Evolutionary conservation across 139 green algal species (phyloP), one percentile per base, ranked within the genome.

Genomic region (Chlorella sp.): DNA sequence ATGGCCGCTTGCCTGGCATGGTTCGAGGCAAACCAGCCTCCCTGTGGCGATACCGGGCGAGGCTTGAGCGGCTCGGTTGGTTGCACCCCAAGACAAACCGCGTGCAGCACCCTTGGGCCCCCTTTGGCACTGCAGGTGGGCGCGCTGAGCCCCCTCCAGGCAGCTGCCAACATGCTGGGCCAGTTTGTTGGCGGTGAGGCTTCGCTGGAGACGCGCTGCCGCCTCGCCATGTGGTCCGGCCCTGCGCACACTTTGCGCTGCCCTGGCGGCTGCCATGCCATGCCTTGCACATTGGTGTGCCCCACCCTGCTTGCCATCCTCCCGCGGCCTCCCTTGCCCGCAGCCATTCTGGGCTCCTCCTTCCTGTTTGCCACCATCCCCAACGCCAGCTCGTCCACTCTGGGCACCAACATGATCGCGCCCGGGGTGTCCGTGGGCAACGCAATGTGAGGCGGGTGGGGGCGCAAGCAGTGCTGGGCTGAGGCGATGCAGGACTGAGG

Each of bases 311-410:
- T 26, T 38, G 32, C 28, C 43, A 9, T 34, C 8, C 46, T 65
- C 14, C 73, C 38, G 6, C 30, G 22, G 14, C 51, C 51, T 16
- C 0, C 4, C 34, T 34, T 13, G 14, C 51, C 4, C 48, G 62
- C 86, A 90, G 75, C 82, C 67, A 90, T 90, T 48, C 62, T 90
- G 24, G 86, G 86, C 51, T 82, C 87, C 20, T 73, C 83, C 51
- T 88, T 90, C 67, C 65, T 90, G 20, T 65, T 44, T 32, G 83
- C 65, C 56, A 84, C 54, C 36, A 54, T 90, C 34, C 87, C 87
- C 20, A 54, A 76, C 54, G 17, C 40, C 8, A 13, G 26, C 1
- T 26, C 16, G 36, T 70, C 67, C 7, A 46, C 43, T 4, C 83
- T 90, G 20, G 87, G 83, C 51, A 76, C n/a, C 68, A 90, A 90